phyloP scores from a whole-genome alignment of 192 early-diverging fungal species.

The Rhizophagus prolifer region DNA sequence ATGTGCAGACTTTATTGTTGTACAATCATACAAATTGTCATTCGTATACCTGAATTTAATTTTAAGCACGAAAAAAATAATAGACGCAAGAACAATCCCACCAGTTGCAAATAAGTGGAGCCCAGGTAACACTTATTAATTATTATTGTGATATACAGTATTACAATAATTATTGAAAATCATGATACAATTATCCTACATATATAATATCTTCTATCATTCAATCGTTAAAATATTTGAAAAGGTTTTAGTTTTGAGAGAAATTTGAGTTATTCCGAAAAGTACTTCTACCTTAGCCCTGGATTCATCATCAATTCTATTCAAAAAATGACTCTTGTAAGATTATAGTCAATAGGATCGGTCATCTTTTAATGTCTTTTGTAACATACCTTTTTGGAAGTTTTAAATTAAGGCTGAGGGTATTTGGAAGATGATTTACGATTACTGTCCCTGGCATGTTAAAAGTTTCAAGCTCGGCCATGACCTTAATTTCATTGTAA shows the following conservation, averaged over 20 bases:
- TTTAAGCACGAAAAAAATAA: background rate
- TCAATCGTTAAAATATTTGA: background rate
- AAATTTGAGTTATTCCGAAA: no score
- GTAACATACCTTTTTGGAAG: conserved; percentile 8
- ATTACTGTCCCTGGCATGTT: background rate
- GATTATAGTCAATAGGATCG: background rate
- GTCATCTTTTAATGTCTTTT: conserved; percentile 8
- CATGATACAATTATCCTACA: background rate
- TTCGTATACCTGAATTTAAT: no score
- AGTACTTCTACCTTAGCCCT: background rate
- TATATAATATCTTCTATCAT: conserved; percentile 9
- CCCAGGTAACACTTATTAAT: no score
- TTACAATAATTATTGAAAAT: background rate
- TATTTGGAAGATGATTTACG: background rate
- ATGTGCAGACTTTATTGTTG: no score
- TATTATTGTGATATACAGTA: background rate
- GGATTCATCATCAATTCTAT: background rate
- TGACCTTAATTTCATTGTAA: background rate
- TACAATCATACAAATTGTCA: no score
- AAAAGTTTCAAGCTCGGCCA: background rate
- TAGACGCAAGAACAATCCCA: background rate
- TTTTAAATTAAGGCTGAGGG: background rate
- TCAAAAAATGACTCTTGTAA: conserved; percentile 10
- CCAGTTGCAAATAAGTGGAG: background rate
- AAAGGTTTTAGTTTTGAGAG: background rate